phyloP scores from a whole-genome alignment of 176 grass and related monocot genomes.

The Triticum turgidum region DNA sequence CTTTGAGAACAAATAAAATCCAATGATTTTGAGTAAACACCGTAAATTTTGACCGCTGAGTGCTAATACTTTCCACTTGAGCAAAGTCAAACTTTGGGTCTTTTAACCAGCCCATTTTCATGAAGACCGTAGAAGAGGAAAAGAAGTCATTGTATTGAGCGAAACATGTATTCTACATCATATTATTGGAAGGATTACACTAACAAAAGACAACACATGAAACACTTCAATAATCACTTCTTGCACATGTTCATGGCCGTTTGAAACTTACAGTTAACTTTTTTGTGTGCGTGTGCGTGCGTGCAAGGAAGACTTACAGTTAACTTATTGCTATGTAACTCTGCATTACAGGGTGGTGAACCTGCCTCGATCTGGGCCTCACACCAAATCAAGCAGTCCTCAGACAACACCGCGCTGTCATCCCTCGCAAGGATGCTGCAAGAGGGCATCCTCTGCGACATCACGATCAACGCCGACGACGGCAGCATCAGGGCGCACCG shows the following conservation, averaged over 20 bases:
- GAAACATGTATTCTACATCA: too few species aligned
- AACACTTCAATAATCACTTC: not conserved
- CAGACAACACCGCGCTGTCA: constrained; percentile 50
- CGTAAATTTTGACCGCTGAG: not conserved
- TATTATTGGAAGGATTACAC: too few species aligned
- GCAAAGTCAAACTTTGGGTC: not conserved
- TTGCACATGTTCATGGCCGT: too few species aligned
- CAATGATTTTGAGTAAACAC: not conserved
- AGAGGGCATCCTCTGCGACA: constrained; percentile 78
- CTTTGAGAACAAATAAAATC: not conserved
- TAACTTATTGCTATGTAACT: not conserved
- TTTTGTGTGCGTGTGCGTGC: too few species aligned
- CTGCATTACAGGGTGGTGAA: constrained; percentile 68
- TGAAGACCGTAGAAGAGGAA: too few species aligned
- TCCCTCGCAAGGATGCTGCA: constrained; percentile 63
- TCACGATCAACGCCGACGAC: constrained; percentile 73
- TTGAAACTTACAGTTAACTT: too few species aligned
- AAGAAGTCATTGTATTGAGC: too few species aligned
- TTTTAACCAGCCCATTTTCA: not conserved
- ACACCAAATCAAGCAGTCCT: constrained; percentile 49
- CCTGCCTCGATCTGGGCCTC: constrained; percentile 79
- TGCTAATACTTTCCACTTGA: not conserved
- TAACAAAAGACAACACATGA: not conserved
- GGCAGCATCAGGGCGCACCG: constrained; percentile 82
- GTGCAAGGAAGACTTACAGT: too few species aligned